phyloP scores from a whole-genome alignment of 108 stramenopile species.

The Conticribra weissflogii region DNA sequence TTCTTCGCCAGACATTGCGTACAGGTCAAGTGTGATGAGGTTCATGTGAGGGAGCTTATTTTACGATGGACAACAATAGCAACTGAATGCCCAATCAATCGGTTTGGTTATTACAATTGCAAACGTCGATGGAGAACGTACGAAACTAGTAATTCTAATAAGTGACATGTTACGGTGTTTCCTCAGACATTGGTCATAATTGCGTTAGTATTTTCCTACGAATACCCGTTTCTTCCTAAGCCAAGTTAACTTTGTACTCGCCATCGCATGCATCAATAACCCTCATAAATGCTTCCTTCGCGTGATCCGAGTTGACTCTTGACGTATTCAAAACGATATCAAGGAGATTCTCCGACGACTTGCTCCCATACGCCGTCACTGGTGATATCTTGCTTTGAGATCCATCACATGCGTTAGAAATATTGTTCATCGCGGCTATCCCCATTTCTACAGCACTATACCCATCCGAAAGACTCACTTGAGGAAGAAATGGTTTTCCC shows the following conservation, averaged over 20 bases:
- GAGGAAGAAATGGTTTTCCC: constrained; percentile 55
- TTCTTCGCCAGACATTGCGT: constrained; percentile 80
- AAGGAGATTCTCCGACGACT: constrained; percentile 41
- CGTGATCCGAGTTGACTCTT: constrained; percentile 9
- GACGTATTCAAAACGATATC: constrained; percentile 30
- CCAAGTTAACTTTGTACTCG: constrained; percentile 24
- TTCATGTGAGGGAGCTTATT: constrained; percentile 67
- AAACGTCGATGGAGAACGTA: too few species aligned
- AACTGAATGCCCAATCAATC: not conserved
- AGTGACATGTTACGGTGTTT: too few species aligned
- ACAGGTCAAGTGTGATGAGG: constrained; percentile 74
- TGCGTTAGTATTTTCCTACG: too few species aligned
- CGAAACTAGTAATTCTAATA: too few species aligned
- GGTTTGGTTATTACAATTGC: not conserved
- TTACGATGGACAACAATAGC: not conserved
- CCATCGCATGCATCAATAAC: constrained; percentile 29
- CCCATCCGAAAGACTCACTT: constrained; percentile 79
- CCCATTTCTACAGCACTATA: constrained; percentile 82
- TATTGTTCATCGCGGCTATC: constrained; percentile 50
- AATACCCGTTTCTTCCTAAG: too few species aligned
- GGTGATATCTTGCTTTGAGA: constrained; percentile 16
- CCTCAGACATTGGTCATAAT: too few species aligned
- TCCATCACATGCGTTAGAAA: constrained; percentile 20
- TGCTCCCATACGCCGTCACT: constrained; percentile 21
- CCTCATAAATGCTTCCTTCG: constrained; percentile 27